A percentile compares a stretch with the other conserved stretches of the same genome.
phyloP scores from a whole-genome alignment of 805 yeast genomes.

The Sugiyamaella smithiae region DNA sequence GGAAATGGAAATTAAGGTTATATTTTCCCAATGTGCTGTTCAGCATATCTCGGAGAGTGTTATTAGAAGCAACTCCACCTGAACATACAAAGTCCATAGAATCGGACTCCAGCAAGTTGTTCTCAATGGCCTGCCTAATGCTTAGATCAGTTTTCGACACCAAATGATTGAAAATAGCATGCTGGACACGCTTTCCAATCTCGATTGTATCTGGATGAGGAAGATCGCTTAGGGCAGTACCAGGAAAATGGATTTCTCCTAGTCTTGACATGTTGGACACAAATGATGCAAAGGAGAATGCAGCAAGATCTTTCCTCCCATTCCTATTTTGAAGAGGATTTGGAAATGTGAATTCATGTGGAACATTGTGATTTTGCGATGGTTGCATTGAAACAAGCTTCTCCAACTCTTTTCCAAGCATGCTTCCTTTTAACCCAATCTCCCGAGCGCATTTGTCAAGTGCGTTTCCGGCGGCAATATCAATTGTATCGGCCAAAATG shows the following conservation, averaged over 20 bases:
- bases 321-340: constrained; percentile 53
- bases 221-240: constrained; percentile 11
- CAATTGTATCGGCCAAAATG: constrained; percentile 70
- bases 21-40: constrained; percentile 21
- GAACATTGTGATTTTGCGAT: constrained; percentile 17
- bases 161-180: constrained; percentile 68
- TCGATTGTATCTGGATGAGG: constrained; percentile 15
- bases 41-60: constrained; percentile 28
- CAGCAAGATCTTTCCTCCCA: constrained; percentile 43
- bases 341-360: constrained; percentile 35
- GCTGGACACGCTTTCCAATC: constrained; percentile 45
- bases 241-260: constrained; percentile 22
- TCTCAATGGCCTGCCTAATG: constrained; percentile 28
- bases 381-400: constrained; percentile 41
- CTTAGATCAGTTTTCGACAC: constrained; percentile 59
- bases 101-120: constrained; percentile 32
- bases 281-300: constrained; percentile 79
- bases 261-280: constrained; percentile 49
- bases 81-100: constrained; percentile 59
- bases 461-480: constrained; percentile 91
- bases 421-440: constrained; percentile 73
- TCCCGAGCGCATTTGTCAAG: constrained; percentile 89
- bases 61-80: constrained; percentile 92
- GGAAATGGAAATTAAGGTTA: constrained; percentile 51
- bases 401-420: constrained; percentile 86